Base-by-base conservation (phyloP, 179 eudicot species). In the Heliamphora pulchella region DNA sequence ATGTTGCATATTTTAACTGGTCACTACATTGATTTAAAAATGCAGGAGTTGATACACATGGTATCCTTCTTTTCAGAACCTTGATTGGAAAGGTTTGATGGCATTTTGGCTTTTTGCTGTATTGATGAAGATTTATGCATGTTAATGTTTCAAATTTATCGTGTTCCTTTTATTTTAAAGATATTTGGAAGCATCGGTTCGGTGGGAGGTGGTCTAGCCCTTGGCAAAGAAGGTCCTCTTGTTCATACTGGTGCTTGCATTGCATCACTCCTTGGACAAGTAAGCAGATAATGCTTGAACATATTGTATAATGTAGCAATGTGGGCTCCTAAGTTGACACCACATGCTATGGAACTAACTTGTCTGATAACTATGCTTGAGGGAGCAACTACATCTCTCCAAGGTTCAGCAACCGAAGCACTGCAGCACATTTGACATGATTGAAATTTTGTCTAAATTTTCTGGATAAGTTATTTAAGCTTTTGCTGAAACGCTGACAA, bases 171-270 rank as follows among this genome's bases (percentile, higher is more conserved):
- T 59, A 44, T 63, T 20, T 66, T 80, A 73, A 75, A 96, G 99
- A 93, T 96, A 78, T 92, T 92, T 82, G 99, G 99, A 79, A 93
- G 97, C 90, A 92, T 96, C 76, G 99, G 99, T 51, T 96, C 99
- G 39, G 99, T 96, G 8, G 99, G 99, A 80, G 98, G 99, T 81
- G 99, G 99, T 76, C 86, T 96, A 69, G 99, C 99, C 73, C 98
- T 96, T 65, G 99, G 99, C 41, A 96, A 96, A 89, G 99, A 96
- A 91, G 99, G 99, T 9, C 99, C 99, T 62, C 97, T 96, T 85
- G 99, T 96, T 79, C 99, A 96, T 82, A 93, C 88, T 68, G 99
- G 99, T 86, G 99, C 99, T 82, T 96, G 99, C 81, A 96, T 96
- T 91, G 99, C 99, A 85, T 96, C 99, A 67, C 89, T 96, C 67